Base-by-base conservation (phyloP, 176 grass and related monocot species). In the Carex parvula region DNA sequence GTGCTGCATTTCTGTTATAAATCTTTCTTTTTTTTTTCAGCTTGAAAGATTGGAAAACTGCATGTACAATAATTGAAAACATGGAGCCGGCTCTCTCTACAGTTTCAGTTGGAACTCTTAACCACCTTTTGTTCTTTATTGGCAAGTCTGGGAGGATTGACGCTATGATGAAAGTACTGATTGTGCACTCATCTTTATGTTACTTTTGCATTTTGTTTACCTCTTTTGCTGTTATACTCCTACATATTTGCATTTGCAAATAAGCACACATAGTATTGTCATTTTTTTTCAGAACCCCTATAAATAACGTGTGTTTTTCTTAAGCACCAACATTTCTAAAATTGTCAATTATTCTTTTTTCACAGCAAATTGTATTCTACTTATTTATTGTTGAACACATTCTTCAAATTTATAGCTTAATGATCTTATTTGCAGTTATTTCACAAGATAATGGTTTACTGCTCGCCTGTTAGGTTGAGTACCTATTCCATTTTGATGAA, bases 141-240 rank as follows among this genome's bases (percentile, higher is more conserved):
- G 95, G 95, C 90, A 94, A 93, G 88, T 91, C 83, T 86, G 95
- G 95, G 42, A 98, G 84, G 67, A 98, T 92, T 69, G 95, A 98
- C 63, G 82, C 61, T 63, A 98, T 98, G 92, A 94, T 94, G 89
- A 98, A 98, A 90, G 95, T 98, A 90, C 67, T 67, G 41, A 83
- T 67, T 42, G 32, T 35, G 24, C 46, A 46, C 39, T 12, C 39
- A 57, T 79, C 55, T 17, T 70, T 55, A 14, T 11, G 10, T 74
- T 15, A 50, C 2, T 76, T 85, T 32, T 65, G 17, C 68, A 72
- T 83, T 26, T 37, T 82, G 8, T 11, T 87, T 62, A n/a, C 16
- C 81, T 52, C 24, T 69, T 83, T 70, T 57, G 8, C 71, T 81
- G 81, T 61, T 62, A 63, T 52, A 84, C 72, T 54, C 12, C 63